phyloP scores from a whole-genome alignment of 495 filamentous ascomycete species.

The Hypoxylon intermedium region DNA sequence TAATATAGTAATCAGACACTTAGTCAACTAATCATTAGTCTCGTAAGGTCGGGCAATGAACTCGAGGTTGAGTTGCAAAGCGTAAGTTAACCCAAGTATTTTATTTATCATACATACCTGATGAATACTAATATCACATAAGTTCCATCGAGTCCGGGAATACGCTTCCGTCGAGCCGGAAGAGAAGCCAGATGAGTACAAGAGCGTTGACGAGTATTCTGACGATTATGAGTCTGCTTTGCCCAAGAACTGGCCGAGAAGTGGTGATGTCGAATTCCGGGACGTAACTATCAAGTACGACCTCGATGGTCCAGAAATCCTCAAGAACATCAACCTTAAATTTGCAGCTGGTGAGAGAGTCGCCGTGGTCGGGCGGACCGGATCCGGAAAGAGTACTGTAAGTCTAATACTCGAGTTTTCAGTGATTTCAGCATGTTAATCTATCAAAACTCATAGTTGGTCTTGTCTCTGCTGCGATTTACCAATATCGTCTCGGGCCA shows the following conservation, averaged over 20 bases:
- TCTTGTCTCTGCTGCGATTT: conserved; percentile 62
- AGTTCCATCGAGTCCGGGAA: conserved; percentile 58
- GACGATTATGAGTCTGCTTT: conserved; percentile 38
- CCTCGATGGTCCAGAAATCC: conserved; percentile 53
- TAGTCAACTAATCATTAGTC: conserved; percentile 51
- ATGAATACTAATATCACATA: no score
- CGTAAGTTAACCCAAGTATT: conserved; percentile 30
- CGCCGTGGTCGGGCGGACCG: conserved; percentile 64
- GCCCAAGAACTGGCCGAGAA: conserved; percentile 55
- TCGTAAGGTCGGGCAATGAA: conserved; percentile 58
- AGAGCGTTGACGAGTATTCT: conserved; percentile 28
- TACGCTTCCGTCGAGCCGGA: conserved; percentile 55
- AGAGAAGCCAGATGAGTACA: conserved; percentile 46
- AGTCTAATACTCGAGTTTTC: conserved; percentile 12
- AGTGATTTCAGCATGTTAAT: conserved; percentile 24
- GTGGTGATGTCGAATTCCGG: conserved; percentile 57
- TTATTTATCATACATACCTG: no score
- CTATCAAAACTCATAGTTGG: conserved; percentile 40
- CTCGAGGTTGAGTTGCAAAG: conserved; percentile 59
- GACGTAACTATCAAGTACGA: conserved; percentile 60
- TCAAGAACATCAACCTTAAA: conserved; percentile 59
- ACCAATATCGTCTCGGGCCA: conserved; percentile 57
- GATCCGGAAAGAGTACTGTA: conserved; percentile 66
- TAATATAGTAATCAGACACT: conserved; percentile 39
- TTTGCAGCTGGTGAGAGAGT: conserved; percentile 61